These are phyloP conservation scores for Echites panduratus DNA, from an alignment of 257 asterid species.

Conservation along the genomic window DNA sequence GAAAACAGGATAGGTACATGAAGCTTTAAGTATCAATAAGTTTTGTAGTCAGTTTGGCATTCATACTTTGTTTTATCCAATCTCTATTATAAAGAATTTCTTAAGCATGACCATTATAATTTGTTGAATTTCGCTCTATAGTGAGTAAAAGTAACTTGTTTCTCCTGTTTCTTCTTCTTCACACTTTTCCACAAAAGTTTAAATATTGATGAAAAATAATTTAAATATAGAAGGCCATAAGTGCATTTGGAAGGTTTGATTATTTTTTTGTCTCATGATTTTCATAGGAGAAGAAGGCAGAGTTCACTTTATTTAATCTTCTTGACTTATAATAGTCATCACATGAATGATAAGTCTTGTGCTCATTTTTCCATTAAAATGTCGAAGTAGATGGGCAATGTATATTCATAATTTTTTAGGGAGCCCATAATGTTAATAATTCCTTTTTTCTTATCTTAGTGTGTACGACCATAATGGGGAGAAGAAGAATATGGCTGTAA, in stretches of 20 bases:
- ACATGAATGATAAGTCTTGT: not conserved
- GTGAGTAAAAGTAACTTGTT: not conserved
- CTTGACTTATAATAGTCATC: not conserved
- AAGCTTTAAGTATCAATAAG: not conserved
- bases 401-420: not conserved
- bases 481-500: slow-evolving; percentile 91
- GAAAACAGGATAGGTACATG: too few species aligned
- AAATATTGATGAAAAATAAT: not conserved
- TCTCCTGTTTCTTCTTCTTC: not conserved
- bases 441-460: slow-evolving; percentile 40
- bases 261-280: not conserved
- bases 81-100: not conserved
- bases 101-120: not conserved
- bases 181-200: not conserved
- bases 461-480: slow-evolving; percentile 76
- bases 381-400: not conserved
- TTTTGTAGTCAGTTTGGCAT: not conserved
- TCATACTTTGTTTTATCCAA: not conserved
- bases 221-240: not conserved
- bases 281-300: not conserved
- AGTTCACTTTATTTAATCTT: not conserved
- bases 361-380: not conserved
- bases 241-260: not conserved
- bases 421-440: slow-evolving; percentile 1
- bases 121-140: not conserved